Evolutionary conservation across 257 asterid species (phyloP), one percentile per base, ranked within the genome.

Genomic region (Plantago major): DNA sequence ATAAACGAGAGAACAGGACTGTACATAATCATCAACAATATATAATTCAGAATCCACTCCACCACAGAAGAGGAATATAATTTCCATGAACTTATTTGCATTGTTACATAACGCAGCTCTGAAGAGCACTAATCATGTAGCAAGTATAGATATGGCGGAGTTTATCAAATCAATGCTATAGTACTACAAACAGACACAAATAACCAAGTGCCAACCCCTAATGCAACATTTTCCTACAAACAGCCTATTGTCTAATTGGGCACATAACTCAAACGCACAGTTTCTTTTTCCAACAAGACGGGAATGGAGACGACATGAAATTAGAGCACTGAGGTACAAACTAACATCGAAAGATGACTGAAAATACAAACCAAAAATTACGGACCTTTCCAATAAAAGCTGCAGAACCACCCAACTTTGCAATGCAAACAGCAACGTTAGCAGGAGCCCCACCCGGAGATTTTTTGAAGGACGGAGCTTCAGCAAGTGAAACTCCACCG

Each of bases 381-480:
- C 59, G 52, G 54, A 88, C 96, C 95, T 91, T 91, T 37, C 98
- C 98, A 43, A 91, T 73, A 70, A 91, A 78, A 57, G 98, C 94
- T n/a, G 98, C 67, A 44, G 92, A 78, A 56, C 96, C 96, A 54
- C 98, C 98, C 46, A 91, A 63, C 73, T 78, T 87, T 5, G 96
- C 72, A 58, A 91, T 58, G 62, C 96, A 81, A 57, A 88, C 95
- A 65, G 98, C 92, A 42, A 91, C 98, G 65, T 91, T 91, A 50
- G 98, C 98, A 30, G 85, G 85, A 66, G 98, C 98, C 60, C 98
- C 98, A 45, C 96, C 98, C 0, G 85, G 83, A 56, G 95, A 96
- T 77, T 89, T 92, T 50, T 79, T 69, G 63, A 92, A 92, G 63
- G 94, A 81, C 55, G 99, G 91, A 62, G 96, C 95, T 78, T 89